Evolutionary conservation across 495 filamentous ascomycete species (phyloP).

Genomic region (Neurospora intermedia): DNA sequence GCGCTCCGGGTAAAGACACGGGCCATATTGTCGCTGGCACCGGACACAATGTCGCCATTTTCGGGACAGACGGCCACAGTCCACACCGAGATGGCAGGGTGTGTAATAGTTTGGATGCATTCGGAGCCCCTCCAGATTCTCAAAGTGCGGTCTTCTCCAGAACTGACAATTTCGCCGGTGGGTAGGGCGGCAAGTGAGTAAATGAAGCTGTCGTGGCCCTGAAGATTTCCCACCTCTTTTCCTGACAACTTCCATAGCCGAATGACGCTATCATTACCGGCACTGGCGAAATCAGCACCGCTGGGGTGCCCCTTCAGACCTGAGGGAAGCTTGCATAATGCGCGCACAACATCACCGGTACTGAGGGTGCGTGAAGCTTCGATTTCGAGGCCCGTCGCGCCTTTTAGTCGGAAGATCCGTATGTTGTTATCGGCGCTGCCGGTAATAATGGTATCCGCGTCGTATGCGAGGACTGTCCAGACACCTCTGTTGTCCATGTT

Average conservation of each 20-base stretch:
- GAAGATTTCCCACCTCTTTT: conserved; percentile 56
- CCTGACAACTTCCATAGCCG: conserved; percentile 75
- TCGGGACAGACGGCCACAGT: conserved; percentile 66
- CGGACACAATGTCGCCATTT: conserved; percentile 84
- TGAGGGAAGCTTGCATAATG: conserved; percentile 67
- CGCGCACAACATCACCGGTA: conserved; percentile 76
- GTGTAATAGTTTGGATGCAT: conserved; percentile 92
- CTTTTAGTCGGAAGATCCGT: conserved; percentile 60
- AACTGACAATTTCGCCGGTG: conserved; percentile 79
- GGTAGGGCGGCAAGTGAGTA: conserved; percentile 74
- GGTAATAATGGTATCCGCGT: conserved; percentile 71
- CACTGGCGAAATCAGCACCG: conserved; percentile 79
- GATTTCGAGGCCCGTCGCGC: conserved; percentile 58
- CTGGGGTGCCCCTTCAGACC: conserved; percentile 50
- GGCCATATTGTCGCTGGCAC: conserved; percentile 80
- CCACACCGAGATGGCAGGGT: conserved; percentile 97
- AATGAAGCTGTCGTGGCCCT: conserved; percentile 91
- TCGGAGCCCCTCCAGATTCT: conserved; percentile 73
- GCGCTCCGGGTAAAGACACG: conserved; percentile 71
- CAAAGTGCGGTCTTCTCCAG: conserved; percentile 86
- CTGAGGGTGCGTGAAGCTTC: conserved; percentile 63
- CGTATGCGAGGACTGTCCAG: conserved; percentile 82
- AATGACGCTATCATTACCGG: conserved; percentile 79
- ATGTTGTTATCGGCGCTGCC: conserved; percentile 88
- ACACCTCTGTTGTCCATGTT: conserved; percentile 67